Conservation (phyloP, 805 yeast genomes). For the Candida ficus region DNA sequence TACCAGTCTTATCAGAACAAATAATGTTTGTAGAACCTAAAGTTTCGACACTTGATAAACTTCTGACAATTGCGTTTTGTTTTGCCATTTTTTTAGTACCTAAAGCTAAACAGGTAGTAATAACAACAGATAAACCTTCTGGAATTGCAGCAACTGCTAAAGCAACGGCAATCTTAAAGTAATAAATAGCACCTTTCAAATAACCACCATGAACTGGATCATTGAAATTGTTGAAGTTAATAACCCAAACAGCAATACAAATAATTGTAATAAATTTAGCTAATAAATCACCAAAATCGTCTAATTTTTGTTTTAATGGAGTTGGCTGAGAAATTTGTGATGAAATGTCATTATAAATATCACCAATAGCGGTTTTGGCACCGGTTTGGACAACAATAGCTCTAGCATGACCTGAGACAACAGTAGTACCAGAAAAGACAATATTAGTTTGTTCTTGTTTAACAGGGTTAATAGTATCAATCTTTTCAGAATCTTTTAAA, state of each 20-base stretch:
- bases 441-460: constrained; percentile 35
- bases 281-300: constrained; percentile 33
- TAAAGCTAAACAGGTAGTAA: constrained; percentile 44
- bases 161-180: constrained; percentile 45
- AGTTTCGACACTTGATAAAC: constrained; percentile 48
- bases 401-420: constrained; percentile 38
- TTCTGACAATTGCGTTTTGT: constrained; percentile 42
- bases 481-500: constrained; percentile 24
- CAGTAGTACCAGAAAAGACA: constrained; percentile 43
- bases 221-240: constrained; percentile 34
- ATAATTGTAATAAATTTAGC: constrained; percentile 41
- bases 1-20: constrained; percentile 42
- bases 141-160: constrained; percentile 50
- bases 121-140: constrained; percentile 48
- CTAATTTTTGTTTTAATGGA: constrained; percentile 34
- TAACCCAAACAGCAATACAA: constrained; percentile 42
- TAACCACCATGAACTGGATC: constrained; percentile 42
- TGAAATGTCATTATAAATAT: constrained; percentile 39
- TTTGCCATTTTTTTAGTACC: constrained; percentile 46
- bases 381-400: constrained; percentile 45
- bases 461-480: constrained; percentile 30
- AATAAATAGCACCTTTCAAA: constrained; percentile 40
- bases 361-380: constrained; percentile 43
- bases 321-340: constrained; percentile 33
- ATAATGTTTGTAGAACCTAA: constrained; percentile 50